These are phyloP conservation scores for Fomitiporia mediterranea DNA, from an alignment of 1,284 basidiomycete genomes.

Conservation along the genomic window DNA sequence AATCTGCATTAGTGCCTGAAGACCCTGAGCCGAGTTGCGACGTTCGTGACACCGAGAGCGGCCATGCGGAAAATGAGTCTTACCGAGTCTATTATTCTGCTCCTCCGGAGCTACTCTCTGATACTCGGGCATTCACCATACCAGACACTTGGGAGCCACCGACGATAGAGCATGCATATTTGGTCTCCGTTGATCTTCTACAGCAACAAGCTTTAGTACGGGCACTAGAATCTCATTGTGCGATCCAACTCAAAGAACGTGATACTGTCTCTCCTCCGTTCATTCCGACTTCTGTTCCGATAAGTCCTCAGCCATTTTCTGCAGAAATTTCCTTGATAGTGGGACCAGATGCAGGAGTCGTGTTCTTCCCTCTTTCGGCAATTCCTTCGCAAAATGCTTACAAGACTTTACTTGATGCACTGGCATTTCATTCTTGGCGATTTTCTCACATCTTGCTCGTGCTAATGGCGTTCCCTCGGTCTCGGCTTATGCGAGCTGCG, in stretches of 20 bases:
- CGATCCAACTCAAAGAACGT: slow-evolving; percentile 58
- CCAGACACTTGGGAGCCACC: slow-evolving; percentile 34
- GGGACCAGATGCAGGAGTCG: slow-evolving; percentile 39
- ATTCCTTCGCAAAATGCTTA: slow-evolving; percentile 45
- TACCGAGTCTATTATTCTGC: slow-evolving; percentile 3
- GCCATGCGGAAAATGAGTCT: neutral
- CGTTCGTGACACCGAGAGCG: too few relatives aligned
- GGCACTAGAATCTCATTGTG: slow-evolving; percentile 38
- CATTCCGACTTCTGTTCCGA: slow-evolving; percentile 29
- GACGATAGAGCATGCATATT: slow-evolving; percentile 50
- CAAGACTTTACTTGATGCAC: slow-evolving; percentile 30
- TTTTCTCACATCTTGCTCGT: slow-evolving; percentile 52
- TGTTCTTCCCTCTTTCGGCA: slow-evolving; percentile 52
- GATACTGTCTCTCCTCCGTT: slow-evolving; percentile 28
- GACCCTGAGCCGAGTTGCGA: neutral
- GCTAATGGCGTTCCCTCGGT: slow-evolving; percentile 58
- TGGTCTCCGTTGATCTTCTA: slow-evolving; percentile 61
- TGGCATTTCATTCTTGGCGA: slow-evolving; percentile 53
- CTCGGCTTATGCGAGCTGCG: slow-evolving; percentile 30
- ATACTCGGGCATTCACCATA: slow-evolving; percentile 45
- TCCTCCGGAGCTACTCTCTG: slow-evolving; percentile 42
- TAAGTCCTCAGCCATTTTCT: slow-evolving; percentile 30
- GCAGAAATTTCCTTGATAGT: slow-evolving; percentile 33
- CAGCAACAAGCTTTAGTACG: slow-evolving; percentile 59
- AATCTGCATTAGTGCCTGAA: neutral